Evolutionary conservation across 495 filamentous ascomycete species (phyloP).

Genomic region (Margaritispora aquatica): DNA sequence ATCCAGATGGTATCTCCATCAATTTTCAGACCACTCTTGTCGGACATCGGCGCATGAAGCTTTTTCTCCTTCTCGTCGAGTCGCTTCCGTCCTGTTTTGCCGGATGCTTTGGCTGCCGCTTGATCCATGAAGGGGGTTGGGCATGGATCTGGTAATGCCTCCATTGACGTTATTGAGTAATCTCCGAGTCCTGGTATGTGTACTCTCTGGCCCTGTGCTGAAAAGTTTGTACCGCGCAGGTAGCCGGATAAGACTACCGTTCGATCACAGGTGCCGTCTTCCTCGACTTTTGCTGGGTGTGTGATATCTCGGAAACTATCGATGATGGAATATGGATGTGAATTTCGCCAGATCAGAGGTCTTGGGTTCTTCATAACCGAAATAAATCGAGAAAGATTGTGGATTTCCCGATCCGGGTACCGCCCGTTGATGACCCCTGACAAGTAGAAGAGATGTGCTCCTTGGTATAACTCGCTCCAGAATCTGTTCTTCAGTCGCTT

Average conservation of each 20-base stretch:
- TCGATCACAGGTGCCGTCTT: constrained; percentile 81
- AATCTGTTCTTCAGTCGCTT: constrained; percentile 93
- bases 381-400: constrained; percentile 90
- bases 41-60: constrained; percentile 94
- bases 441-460: constrained; percentile 93
- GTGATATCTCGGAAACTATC: constrained; percentile 94
- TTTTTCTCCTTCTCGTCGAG: constrained; percentile 94
- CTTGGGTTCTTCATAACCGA: constrained; percentile 98
- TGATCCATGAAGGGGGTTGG: constrained; percentile 89
- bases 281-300: constrained; percentile 82
- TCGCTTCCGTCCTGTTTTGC: constrained; percentile 67
- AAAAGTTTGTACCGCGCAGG: constrained; percentile 91
- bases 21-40: constrained; percentile 81
- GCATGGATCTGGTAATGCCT: constrained; percentile 87
- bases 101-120: constrained; percentile 70
- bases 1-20: constrained; percentile 54
- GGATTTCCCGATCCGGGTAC: constrained; percentile 93
- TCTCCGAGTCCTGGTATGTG: constrained; percentile 96
- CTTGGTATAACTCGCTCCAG: constrained; percentile 94
- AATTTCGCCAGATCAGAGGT: constrained; percentile 92
- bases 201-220: constrained; percentile 76
- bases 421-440: constrained; percentile 92
- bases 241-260: constrained; percentile 91
- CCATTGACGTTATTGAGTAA: constrained; percentile 74
- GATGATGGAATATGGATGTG: constrained; percentile 86